Evolutionary conservation across 164 flowering plant genomes (phyloP).

Genomic region (Malania oleifera): DNA sequence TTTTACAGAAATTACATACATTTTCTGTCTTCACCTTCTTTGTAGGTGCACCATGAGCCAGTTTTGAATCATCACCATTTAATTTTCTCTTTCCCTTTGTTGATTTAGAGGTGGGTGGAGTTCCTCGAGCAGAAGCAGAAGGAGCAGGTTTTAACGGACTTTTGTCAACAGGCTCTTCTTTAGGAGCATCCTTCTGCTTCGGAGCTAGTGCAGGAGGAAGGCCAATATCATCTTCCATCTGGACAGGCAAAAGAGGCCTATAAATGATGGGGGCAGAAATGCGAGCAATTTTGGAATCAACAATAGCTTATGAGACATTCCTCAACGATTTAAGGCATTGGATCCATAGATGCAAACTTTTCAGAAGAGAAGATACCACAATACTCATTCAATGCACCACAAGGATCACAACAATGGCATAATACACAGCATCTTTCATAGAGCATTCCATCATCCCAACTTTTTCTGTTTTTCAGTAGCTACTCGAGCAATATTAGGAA

Average conservation of each 20-base stretch:
- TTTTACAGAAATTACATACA: constrained; percentile 27
- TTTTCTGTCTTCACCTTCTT: constrained; percentile 77
- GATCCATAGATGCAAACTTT: too few species aligned
- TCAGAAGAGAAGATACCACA: too few species aligned
- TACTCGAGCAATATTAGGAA: not conserved
- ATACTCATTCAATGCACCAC: too few species aligned
- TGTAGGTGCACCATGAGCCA: constrained; percentile 45
- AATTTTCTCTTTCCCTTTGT: constrained; percentile 85
- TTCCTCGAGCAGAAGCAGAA: constrained; percentile 55
- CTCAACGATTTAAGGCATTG: too few species aligned
- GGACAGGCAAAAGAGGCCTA: constrained; percentile 12
- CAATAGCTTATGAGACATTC: too few species aligned
- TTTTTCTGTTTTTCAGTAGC: not conserved
- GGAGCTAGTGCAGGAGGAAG: constrained; percentile 63
- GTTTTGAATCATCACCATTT: constrained; percentile 65
- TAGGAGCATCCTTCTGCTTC: constrained; percentile 67
- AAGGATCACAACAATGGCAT: too few species aligned
- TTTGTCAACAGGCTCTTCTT: constrained; percentile 78
- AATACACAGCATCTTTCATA: too few species aligned
- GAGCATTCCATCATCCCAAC: not conserved
- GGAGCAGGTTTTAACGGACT: constrained; percentile 57
- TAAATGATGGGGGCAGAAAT: constrained; percentile 1
- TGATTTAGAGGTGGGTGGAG: constrained; percentile 67
- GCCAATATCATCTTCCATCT: constrained; percentile 67
- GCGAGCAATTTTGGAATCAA: constrained; percentile 3